phyloP scores from a whole-genome alignment of 148 eudicot species.

The Silene uniflora region DNA sequence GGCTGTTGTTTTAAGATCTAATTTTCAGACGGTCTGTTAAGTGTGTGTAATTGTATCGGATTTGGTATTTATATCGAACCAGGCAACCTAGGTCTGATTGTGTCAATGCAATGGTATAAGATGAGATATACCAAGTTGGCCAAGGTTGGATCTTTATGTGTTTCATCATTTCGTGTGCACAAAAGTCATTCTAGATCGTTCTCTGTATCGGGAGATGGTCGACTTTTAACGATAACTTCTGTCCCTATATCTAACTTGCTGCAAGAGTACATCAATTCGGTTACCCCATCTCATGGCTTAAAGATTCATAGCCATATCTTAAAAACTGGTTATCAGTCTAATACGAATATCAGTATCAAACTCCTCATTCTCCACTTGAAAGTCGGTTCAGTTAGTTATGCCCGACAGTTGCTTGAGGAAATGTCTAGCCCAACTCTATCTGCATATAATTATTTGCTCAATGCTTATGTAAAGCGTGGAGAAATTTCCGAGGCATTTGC shows the following conservation, averaged over 20 bases:
- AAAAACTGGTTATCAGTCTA: constrained; percentile 58
- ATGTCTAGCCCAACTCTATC: constrained; percentile 56
- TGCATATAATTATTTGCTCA: constrained; percentile 76
- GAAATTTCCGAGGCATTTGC: constrained; percentile 37
- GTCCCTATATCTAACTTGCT: constrained; percentile 41
- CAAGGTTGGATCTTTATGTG: constrained; percentile 27
- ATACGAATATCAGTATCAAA: constrained; percentile 61
- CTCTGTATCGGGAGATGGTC: constrained; percentile 18
- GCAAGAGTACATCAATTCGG: constrained; percentile 68
- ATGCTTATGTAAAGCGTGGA: constrained; percentile 56
- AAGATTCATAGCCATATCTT: constrained; percentile 75
- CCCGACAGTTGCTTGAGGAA: constrained; percentile 71
- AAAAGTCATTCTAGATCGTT: constrained; percentile 12
- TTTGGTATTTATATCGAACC: no score
- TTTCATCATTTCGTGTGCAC: constrained; percentile 21
- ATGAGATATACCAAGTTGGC: constrained; percentile 40
- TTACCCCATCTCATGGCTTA: constrained; percentile 62
- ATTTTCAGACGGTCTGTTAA: no score
- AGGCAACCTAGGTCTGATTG: background rate
- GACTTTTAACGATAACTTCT: constrained; percentile 28
- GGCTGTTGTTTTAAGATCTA: no score
- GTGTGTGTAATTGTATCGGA: no score
- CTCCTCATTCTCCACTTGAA: constrained; percentile 61
- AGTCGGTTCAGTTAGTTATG: constrained; percentile 45
- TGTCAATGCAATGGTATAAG: constrained; percentile 10